Conservation (phyloP, 2,329 filamentous ascomycete species). For the Fusarium palustre region DNA sequence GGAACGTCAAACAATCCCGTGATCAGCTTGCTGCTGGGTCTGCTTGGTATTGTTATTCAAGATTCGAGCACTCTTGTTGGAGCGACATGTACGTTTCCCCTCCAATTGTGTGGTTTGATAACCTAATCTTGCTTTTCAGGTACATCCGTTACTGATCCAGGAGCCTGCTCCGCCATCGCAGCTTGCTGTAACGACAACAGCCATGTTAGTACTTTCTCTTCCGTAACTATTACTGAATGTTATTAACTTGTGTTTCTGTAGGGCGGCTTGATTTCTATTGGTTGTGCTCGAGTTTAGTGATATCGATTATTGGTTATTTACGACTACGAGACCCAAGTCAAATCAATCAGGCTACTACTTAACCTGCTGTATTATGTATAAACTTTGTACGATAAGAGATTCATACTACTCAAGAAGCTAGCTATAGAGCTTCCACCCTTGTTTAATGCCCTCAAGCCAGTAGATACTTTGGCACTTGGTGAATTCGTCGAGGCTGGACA, state of each 20-base stretch:
- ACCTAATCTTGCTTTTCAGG: not conserved
- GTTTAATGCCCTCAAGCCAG: no score
- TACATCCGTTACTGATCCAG: not conserved
- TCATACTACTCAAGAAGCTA: no score
- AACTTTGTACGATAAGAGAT: no score
- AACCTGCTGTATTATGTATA: no score
- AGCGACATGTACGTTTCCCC: not conserved
- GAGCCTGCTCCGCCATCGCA: fast-evolving
- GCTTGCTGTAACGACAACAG: not conserved
- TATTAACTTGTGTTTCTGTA: not conserved
- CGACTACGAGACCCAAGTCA: no score
- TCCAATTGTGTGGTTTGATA: fast-evolving
- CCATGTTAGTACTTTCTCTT: not conserved
- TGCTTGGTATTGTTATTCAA: not conserved
- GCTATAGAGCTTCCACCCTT: no score
- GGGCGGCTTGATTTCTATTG: not conserved
- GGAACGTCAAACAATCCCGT: not conserved
- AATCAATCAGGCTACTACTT: no score
- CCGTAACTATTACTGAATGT: not conserved
- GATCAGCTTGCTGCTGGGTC: not conserved
- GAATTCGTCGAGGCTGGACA: no score
- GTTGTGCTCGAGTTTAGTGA: not conserved
- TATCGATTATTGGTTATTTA: not conserved
- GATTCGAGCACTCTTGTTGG: not conserved
- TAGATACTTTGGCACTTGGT: no score